phyloP scores from a whole-genome alignment of 208 protist genomes.

The Trypanosoma brucei region DNA sequence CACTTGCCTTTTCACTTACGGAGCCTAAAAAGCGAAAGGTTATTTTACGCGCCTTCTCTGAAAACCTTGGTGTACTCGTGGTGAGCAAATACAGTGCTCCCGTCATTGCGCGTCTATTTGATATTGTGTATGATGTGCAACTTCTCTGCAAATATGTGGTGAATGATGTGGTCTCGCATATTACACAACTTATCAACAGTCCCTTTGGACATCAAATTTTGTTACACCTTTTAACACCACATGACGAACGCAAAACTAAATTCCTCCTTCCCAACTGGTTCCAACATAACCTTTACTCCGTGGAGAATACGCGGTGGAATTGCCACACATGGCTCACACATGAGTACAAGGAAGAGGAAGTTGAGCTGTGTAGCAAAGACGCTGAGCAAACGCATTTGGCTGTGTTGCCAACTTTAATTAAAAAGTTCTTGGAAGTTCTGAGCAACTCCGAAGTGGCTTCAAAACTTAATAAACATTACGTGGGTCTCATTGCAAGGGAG shows the following conservation, averaged over 20 bases:
- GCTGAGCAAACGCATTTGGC: slow-evolving; percentile 72
- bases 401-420: slow-evolving; percentile 56
- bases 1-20: slow-evolving; percentile 75
- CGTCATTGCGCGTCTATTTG: slow-evolving; percentile 81
- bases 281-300: slow-evolving; percentile 80
- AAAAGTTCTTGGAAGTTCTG: slow-evolving; percentile 41
- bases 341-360: slow-evolving; percentile 58
- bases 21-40: slow-evolving; percentile 82
- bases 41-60: slow-evolving; percentile 62
- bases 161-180: slow-evolving; percentile 55
- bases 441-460: slow-evolving; percentile 18
- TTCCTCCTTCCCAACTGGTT: slow-evolving; percentile 80
- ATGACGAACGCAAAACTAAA: slow-evolving; percentile 50
- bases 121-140: slow-evolving; percentile 82
- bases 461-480: slow-evolving; percentile 64
- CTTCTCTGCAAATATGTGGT: slow-evolving; percentile 80
- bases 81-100: slow-evolving; percentile 83
- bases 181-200: slow-evolving; percentile 74
- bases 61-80: slow-evolving; percentile 59
- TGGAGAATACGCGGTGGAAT: slow-evolving; percentile 81
- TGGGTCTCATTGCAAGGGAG: slow-evolving; percentile 68
- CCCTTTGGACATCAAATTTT: slow-evolving; percentile 82
- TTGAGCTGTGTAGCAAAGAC: slow-evolving; percentile 80
- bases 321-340: slow-evolving; percentile 82
- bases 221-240: slow-evolving; percentile 81